Conservation (phyloP, 164 flowering plant species). For the Umbilicus rupestris region DNA sequence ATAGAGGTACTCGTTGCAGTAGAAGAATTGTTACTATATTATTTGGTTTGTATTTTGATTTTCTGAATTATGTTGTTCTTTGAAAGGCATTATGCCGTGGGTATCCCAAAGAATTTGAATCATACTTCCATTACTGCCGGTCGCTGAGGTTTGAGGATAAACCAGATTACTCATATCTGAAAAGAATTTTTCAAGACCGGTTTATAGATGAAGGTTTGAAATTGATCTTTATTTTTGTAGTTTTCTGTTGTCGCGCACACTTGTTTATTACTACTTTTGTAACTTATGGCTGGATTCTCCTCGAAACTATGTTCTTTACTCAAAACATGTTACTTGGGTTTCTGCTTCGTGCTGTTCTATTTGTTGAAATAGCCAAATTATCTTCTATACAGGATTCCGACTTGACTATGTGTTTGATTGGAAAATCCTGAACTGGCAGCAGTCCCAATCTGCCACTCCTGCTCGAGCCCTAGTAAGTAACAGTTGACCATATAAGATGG, state of each 20-base stretch:
- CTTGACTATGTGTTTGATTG: constrained; percentile 72
- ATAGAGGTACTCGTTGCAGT: constrained; percentile 38
- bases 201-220: constrained; percentile 92
- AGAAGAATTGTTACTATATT: not conserved
- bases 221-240: not conserved
- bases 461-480: constrained; percentile 44
- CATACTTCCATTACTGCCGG: constrained; percentile 92
- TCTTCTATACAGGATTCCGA: constrained; percentile 43
- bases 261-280: not conserved
- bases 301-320: not conserved
- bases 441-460: constrained; percentile 41
- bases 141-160: constrained; percentile 93
- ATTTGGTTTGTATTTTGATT: constrained; percentile 11
- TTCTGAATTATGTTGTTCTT: constrained; percentile 6
- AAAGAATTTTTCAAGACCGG: constrained; percentile 89
- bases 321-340: not conserved
- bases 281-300: not conserved
- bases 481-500: not conserved
- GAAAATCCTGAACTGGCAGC: constrained; percentile 71
- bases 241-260: not conserved
- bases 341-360: not conserved
- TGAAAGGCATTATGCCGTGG: constrained; percentile 76
- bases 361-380: not conserved
- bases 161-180: constrained; percentile 91
- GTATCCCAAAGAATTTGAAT: constrained; percentile 92